Conservation (phyloP, 352 stramenopile species). For the Phytophthora agathidicida region DNA sequence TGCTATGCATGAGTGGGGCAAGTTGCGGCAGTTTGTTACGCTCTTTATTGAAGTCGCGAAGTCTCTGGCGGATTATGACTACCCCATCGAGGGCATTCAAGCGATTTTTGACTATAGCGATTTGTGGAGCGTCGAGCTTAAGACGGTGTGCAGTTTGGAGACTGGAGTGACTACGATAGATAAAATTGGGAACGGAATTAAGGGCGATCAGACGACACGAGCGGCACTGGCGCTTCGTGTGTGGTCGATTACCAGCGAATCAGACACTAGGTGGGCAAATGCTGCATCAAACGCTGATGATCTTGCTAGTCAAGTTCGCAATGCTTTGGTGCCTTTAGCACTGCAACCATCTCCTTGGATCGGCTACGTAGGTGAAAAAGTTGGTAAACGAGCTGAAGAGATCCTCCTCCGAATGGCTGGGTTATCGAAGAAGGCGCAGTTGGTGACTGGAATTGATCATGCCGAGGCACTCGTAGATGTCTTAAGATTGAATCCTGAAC, state of each 20-base stretch:
- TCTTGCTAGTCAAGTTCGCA: slow-evolving; percentile 14
- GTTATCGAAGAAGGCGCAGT: neutral
- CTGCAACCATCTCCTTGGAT: slow-evolving; percentile 39
- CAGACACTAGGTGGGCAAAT: neutral
- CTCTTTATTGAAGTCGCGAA: slow-evolving; percentile 33
- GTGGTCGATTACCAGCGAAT: slow-evolving; percentile 33
- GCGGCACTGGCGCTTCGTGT: slow-evolving; percentile 23
- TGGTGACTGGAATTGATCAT: neutral
- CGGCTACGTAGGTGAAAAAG: slow-evolving; percentile 41
- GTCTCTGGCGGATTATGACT: slow-evolving; percentile 25
- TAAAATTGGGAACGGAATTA: neutral
- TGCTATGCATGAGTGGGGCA: slow-evolving; percentile 47
- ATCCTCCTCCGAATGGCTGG: slow-evolving; percentile 26
- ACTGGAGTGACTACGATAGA: slow-evolving; percentile 1
- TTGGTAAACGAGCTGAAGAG: slow-evolving; percentile 45
- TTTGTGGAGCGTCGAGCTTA: slow-evolving; percentile 48
- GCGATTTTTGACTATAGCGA: slow-evolving; percentile 39
- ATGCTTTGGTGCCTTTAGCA: slow-evolving; percentile 32
- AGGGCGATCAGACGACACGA: slow-evolving; percentile 1
- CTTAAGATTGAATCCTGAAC: slow-evolving; percentile 28
- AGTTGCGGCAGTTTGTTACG: slow-evolving; percentile 37
- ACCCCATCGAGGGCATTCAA: slow-evolving; percentile 30
- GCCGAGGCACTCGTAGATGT: neutral
- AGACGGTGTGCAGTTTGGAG: slow-evolving; percentile 32
- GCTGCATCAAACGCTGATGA: neutral